phyloP scores from a whole-genome alignment of 441 rosid species.

The Pelargonium fulgidum region DNA sequence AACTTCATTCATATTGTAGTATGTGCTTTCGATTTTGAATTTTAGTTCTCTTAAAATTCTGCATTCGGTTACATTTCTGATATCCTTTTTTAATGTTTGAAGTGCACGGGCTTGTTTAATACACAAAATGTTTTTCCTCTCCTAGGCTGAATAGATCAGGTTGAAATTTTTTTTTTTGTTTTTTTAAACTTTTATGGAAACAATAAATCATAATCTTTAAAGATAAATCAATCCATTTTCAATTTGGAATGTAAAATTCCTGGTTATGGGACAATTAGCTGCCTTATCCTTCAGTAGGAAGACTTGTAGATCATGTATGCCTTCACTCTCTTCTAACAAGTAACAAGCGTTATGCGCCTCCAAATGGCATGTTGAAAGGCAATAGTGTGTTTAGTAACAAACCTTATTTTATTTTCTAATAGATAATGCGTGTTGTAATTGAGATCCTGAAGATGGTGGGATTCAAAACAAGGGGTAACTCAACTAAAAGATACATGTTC shows the following conservation, averaged over 20 bases:
- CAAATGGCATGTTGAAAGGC: not conserved
- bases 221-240: too few species aligned
- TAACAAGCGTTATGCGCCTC: not conserved
- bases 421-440: too few species aligned
- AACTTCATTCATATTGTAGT: not conserved
- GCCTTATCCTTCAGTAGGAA: not conserved
- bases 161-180: too few species aligned
- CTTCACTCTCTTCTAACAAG: not conserved
- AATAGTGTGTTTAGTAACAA: not conserved
- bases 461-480: too few species aligned
- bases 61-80: not conserved
- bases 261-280: not conserved
- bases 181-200: too few species aligned
- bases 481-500: not conserved
- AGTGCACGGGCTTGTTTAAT: not conserved
- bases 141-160: too few species aligned
- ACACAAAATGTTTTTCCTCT: not conserved
- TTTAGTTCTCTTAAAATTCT: not conserved
- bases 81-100: not conserved
- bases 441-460: too few species aligned
- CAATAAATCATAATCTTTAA: too few species aligned
- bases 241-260: too few species aligned
- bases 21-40: not conserved
- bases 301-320: slow-evolving; percentile 2
- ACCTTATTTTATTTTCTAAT: not conserved